These are phyloP conservation scores for Aspergillus mulundensis DNA, from an alignment of 495 filamentous ascomycete genomes.

Conservation along the genomic window DNA sequence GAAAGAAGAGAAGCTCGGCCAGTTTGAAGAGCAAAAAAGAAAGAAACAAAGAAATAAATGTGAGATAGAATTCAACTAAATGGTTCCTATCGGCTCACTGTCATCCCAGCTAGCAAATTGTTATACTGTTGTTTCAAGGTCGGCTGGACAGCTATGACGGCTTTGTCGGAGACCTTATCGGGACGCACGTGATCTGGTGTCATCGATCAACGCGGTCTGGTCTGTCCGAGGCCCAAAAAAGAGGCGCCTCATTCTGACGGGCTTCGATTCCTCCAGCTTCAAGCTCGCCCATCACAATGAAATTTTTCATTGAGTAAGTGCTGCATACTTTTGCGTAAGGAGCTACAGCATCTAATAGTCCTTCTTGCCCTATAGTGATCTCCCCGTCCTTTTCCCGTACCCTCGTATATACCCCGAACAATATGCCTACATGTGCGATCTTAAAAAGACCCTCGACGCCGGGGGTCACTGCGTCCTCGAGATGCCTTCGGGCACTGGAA, in stretches of 20 bases:
- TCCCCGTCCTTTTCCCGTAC: conserved; percentile 95
- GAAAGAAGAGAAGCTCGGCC: conserved; percentile 13
- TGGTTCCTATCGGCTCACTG: neutral
- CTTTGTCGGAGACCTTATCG: conserved; percentile 30
- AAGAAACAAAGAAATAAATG: neutral
- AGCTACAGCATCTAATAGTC: conserved; percentile 6
- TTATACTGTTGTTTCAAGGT: neutral
- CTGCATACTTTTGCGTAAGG: conserved; percentile 1
- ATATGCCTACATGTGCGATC: conserved; percentile 99
- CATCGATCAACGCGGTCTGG: conserved; percentile 23
- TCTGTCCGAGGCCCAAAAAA: conserved; percentile 2
- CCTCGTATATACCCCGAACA: conserved; percentile 96
- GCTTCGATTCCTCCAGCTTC: conserved; percentile 17
- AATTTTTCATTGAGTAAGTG: conserved; percentile 89
- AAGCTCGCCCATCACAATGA: conserved; percentile 61
- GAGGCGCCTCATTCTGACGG: conserved; percentile 8
- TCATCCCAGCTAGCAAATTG: conserved; percentile 3
- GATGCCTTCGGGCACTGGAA: conserved; percentile 99
- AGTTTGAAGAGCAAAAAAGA: neutral
- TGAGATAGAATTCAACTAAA: neutral
- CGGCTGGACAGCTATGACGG: neutral
- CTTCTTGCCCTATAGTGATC: conserved; percentile 54
- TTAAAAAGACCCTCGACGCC: conserved; percentile 93
- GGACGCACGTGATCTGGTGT: conserved; percentile 41
- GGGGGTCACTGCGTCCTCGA: conserved; percentile 97